Conservation (phyloP, 768 basidiomycete genomes). For the Tricholoma bakamatsutake region DNA sequence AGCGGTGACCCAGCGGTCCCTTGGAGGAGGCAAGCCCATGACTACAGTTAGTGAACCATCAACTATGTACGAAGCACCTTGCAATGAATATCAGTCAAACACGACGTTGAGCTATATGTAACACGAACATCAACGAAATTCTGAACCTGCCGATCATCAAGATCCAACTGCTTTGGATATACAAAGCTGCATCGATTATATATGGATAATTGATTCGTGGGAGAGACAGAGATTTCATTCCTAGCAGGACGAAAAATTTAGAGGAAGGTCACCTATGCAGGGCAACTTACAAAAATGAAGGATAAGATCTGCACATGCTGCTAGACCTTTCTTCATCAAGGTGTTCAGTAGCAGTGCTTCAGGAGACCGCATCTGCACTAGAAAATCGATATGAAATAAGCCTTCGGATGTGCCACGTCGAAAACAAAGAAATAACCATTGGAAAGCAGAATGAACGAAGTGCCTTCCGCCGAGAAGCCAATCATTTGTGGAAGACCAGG, state of each 20-base stretch:
- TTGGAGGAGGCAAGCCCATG: conserved; percentile 38
- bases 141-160: background rate
- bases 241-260: background rate
- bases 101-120: background rate
- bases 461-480: conserved; percentile 24
- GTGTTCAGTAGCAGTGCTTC: too few relatives aligned
- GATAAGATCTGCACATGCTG: too few relatives aligned
- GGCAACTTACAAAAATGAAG: too few relatives aligned
- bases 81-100: background rate
- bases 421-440: too few relatives aligned
- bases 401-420: background rate
- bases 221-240: background rate
- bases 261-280: too few relatives aligned
- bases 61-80: background rate
- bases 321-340: too few relatives aligned
- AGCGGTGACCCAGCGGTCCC: conserved; percentile 26
- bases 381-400: too few relatives aligned
- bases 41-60: conserved; percentile 21
- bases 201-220: background rate
- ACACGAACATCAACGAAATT: background rate
- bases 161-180: background rate
- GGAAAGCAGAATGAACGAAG: too few relatives aligned
- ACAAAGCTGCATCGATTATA: background rate
- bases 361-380: too few relatives aligned
- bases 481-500: conserved; percentile 48